Conservation (phyloP, 345 rosid species). For the Lagerstroemia speciosa region DNA sequence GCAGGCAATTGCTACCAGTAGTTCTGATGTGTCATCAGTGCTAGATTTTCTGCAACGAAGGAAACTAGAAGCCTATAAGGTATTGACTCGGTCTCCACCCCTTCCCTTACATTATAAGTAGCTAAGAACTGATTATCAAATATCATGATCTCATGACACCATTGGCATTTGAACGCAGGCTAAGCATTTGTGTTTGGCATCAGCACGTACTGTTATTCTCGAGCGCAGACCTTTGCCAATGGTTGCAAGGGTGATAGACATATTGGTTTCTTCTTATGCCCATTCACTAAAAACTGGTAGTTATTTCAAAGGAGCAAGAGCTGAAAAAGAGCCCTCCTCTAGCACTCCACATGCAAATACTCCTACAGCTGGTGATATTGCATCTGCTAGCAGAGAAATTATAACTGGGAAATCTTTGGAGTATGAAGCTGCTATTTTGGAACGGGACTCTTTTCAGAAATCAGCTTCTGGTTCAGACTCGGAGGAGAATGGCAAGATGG, state of each 20-base stretch:
- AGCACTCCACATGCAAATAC: constrained; percentile 20
- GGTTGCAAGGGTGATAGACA: constrained; percentile 76
- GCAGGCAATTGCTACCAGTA: constrained; percentile 92
- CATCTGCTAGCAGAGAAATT: constrained; percentile 32
- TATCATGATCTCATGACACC: background rate
- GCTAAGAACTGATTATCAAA: background rate
- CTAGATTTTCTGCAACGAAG: constrained; percentile 87
- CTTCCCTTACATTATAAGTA: background rate
- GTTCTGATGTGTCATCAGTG: constrained; percentile 80
- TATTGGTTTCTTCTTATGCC: constrained; percentile 64
- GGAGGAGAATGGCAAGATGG: constrained; percentile 35
- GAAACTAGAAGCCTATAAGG: constrained; percentile 90
- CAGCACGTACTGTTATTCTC: constrained; percentile 59
- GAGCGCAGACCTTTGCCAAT: constrained; percentile 78
- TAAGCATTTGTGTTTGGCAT: constrained; percentile 74
- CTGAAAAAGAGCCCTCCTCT: constrained; percentile 35
- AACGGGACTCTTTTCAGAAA: constrained; percentile 25
- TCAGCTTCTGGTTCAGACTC: constrained; percentile 36
- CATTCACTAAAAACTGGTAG: constrained; percentile 56
- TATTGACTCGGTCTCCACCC: constrained; percentile 10
- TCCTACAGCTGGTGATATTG: constrained; percentile 21
- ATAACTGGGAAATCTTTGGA: constrained; percentile 25
- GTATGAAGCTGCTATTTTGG: constrained; percentile 23
- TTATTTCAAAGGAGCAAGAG: constrained; percentile 51
- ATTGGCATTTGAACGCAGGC: constrained; percentile 45